Percentiles rank a stretch among this genome's conserved stretches.
Evolutionary conservation across 2,329 filamentous ascomycete genomes (phyloP).

Genomic region (Aspergillus ochraceoroseus): DNA sequence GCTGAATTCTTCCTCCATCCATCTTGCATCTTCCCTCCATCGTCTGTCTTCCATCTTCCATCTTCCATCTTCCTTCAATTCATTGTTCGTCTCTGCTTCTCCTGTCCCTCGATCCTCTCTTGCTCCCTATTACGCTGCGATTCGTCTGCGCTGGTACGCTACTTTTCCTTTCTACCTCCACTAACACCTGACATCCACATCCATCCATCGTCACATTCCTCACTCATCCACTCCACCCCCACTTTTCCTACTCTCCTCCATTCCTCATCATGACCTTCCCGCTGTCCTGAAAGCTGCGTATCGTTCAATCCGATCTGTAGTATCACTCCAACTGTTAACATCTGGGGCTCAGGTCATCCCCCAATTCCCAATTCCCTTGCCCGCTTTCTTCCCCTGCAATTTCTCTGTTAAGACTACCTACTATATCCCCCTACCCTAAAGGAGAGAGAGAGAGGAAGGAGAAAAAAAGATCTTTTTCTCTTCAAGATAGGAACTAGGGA

Average conservation of each 20-base stretch:
- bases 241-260: constrained; percentile 17
- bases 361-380: constrained; percentile 11
- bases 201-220: constrained; percentile 11
- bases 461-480: constrained; percentile 4
- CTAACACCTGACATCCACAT: constrained; percentile 13
- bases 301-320: constrained; percentile 21
- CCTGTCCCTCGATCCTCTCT: constrained; percentile 5
- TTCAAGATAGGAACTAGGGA: too few relatives aligned
- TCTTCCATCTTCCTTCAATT: constrained; percentile 14
- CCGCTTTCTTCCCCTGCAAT: constrained; percentile 7
- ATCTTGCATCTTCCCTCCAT: constrained; percentile 10
- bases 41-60: constrained; percentile 12
- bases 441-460: constrained; percentile 4
- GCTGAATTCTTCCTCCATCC: constrained; percentile 18
- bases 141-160: constrained; percentile 22
- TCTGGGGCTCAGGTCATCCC: constrained; percentile 16
- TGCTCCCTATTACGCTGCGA: constrained; percentile 5
- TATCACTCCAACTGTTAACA: constrained; percentile 20
- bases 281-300: constrained; percentile 13
- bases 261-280: constrained; percentile 11
- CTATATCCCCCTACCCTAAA: constrained; percentile 2
- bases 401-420: constrained; percentile 2
- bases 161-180: constrained; percentile 12
- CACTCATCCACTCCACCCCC: constrained; percentile 17
- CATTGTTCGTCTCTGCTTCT: constrained; percentile 10